These are phyloP conservation scores for Tetraselmis striata DNA, from an alignment of 139 green algal genomes.

Conservation along the genomic window DNA sequence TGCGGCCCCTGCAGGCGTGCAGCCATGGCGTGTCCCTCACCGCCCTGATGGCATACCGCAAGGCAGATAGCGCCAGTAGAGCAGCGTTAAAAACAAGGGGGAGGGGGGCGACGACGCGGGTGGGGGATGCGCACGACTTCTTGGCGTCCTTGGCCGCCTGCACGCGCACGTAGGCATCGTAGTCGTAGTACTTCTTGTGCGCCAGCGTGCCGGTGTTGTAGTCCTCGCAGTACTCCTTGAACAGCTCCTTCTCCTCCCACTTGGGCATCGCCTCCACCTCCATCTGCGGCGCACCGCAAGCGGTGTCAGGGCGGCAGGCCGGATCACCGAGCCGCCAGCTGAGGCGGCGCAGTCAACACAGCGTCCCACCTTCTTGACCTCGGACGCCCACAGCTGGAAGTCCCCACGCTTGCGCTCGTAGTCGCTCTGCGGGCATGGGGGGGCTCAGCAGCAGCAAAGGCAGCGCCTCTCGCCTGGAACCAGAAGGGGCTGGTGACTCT, in stretches of 20 bases:
- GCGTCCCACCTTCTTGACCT: conserved; percentile 48
- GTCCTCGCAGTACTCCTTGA: conserved; percentile 65
- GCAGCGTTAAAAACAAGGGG: too few relatives aligned
- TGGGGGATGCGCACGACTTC: conserved; percentile 25
- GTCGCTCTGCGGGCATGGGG: conserved; percentile 36
- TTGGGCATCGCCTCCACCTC: conserved; percentile 62
- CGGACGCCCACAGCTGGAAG: conserved; percentile 75
- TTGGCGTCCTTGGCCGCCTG: conserved; percentile 36
- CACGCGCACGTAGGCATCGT: conserved; percentile 58
- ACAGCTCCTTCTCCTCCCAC: conserved; percentile 75
- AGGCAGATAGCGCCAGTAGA: too few relatives aligned
- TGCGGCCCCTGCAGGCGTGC: neutral
- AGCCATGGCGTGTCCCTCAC: too few relatives aligned
- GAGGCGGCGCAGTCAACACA: too few relatives aligned
- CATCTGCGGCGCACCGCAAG: conserved; percentile 3
- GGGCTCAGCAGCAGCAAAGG: neutral
- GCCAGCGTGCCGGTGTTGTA: conserved; percentile 63
- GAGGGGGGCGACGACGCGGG: too few relatives aligned
- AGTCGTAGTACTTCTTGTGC: conserved; percentile 74
- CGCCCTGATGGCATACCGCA: too few relatives aligned
- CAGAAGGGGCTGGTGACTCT: too few relatives aligned
- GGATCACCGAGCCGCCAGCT: too few relatives aligned
- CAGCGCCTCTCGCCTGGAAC: neutral
- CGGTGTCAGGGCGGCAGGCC: too few relatives aligned
- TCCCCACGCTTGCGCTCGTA: conserved; percentile 56